Conservation (phyloP, 169 alveolate genomes). For the Plasmodium malariae region DNA sequence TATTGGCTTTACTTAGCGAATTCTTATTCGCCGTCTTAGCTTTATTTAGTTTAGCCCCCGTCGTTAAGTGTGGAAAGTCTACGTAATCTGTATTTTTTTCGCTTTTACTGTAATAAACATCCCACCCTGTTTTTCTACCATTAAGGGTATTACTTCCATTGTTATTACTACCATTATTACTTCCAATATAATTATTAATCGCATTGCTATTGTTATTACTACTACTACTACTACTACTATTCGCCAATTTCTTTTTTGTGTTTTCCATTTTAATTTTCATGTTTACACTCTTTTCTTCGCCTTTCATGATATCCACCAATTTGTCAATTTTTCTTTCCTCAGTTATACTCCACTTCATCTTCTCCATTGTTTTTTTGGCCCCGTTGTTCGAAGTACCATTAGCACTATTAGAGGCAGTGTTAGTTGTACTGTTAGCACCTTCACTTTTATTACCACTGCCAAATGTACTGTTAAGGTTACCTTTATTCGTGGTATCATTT, state of each 20-base stretch:
- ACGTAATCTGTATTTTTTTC: constrained; percentile 43
- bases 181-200: no score
- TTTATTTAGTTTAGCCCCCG: constrained; percentile 19
- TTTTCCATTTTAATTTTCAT: constrained; percentile 64
- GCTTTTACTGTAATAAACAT: constrained; percentile 9
- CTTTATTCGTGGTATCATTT: not conserved
- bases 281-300: constrained; percentile 49
- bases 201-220: constrained; percentile 12
- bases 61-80: constrained; percentile 48
- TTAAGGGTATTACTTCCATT: constrained; percentile 4
- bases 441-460: not conserved
- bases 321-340: constrained; percentile 64
- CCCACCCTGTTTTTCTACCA: constrained; percentile 50
- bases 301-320: constrained; percentile 66
- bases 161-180: not conserved
- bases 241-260: constrained; percentile 25
- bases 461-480: not conserved
- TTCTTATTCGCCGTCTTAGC: constrained; percentile 15
- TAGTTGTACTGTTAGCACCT: no score
- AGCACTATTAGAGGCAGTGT: not conserved
- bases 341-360: constrained; percentile 59
- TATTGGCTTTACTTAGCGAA: not conserved
- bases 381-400: not conserved
- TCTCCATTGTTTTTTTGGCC: constrained; percentile 32
- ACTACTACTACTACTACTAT: constrained; percentile 7